Evolutionary conservation across 176 grass and related monocot species (phyloP).

Genomic region (Paspalum notatum): DNA sequence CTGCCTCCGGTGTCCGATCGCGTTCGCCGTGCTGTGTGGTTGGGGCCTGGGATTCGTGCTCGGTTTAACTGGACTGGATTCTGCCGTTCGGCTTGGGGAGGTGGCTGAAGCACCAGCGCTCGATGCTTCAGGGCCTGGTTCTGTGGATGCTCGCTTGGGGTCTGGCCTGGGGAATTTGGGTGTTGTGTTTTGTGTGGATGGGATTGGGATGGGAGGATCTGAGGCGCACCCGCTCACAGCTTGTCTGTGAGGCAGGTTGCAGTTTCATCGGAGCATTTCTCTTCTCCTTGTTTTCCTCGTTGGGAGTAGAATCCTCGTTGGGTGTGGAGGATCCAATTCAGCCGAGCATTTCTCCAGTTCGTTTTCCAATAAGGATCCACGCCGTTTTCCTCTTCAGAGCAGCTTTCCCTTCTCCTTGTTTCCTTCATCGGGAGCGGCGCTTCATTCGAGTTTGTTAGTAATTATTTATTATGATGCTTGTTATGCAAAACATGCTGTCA

Average conservation of each 20-base stretch:
- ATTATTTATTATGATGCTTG: background rate
- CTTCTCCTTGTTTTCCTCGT: too few species aligned
- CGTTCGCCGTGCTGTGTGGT: background rate
- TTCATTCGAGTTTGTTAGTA: background rate
- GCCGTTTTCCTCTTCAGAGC: background rate
- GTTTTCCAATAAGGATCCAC: background rate
- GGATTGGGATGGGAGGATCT: background rate
- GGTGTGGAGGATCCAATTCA: background rate
- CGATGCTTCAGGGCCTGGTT: background rate
- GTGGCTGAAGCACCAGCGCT: background rate
- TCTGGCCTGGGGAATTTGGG: background rate
- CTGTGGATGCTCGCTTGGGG: background rate
- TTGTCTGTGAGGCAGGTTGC: background rate
- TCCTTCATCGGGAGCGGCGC: background rate
- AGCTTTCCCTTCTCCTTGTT: background rate
- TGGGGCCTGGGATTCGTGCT: slow-evolving; percentile 17
- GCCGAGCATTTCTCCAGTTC: background rate
- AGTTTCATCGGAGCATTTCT: background rate
- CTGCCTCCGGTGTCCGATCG: slow-evolving; percentile 12
- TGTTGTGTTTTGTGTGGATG: background rate
- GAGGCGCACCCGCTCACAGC: background rate
- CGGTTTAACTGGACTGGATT: background rate
- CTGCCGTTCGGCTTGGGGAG: background rate
- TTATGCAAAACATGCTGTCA: slow-evolving; percentile 12
- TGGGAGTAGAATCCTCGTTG: background rate